A percentile compares a stretch with the other conserved stretches of the same genome.
Conservation (phyloP, 345 rosid species). For the Jatropha curcas region DNA sequence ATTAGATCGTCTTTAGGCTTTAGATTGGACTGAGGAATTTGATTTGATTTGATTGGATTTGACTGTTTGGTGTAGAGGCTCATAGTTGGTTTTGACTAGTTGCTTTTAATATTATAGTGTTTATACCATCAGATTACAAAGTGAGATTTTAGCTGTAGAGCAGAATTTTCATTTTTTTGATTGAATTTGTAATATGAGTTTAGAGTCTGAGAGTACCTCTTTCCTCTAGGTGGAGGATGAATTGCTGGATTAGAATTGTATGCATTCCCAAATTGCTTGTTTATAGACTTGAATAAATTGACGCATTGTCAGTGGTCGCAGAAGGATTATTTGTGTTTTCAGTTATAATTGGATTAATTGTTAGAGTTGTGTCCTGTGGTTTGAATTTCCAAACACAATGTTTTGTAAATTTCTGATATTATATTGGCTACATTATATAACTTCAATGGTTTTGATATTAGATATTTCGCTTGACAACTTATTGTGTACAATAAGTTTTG, state of each 20-base stretch:
- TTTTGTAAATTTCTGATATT: not conserved
- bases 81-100: conserved; percentile 2
- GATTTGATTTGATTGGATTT: conserved; percentile 9
- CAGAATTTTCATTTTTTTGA: not conserved
- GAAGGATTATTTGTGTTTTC: not conserved
- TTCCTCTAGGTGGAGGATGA: not conserved
- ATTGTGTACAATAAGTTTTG: not conserved
- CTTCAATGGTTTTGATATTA: not conserved
- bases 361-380: not conserved
- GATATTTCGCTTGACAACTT: not conserved
- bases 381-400: not conserved
- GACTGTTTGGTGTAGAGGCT: not conserved
- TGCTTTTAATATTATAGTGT: not conserved
- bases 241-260: not conserved
- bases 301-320: too few relatives aligned
- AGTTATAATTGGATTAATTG: not conserved
- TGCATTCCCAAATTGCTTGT: not conserved
- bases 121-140: not conserved
- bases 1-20: conserved; percentile 18
- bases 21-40: conserved; percentile 1
- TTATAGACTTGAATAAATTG: conserved; percentile 1
- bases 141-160: not conserved
- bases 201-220: too few relatives aligned
- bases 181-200: not conserved
- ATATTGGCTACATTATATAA: not conserved